These are phyloP conservation scores for Gonapodya sp. DNA, from an alignment of 192 early-diverging fungal species.

Conservation along the genomic window DNA sequence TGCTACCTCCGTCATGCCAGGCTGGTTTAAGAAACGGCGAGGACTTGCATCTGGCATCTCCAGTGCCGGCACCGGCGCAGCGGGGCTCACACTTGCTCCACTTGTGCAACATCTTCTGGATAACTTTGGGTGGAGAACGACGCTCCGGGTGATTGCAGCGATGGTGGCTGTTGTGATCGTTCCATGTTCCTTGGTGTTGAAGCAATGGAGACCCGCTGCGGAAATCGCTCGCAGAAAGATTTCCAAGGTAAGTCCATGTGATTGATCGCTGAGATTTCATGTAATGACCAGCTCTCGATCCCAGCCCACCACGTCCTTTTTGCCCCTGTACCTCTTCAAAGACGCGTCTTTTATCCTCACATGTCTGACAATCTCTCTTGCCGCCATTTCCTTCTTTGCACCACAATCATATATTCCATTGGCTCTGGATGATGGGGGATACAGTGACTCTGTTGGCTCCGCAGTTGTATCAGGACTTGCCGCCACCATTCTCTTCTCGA, in stretches of 20 bases:
- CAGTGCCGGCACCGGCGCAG: conserved; percentile 12
- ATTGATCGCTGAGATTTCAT: neutral
- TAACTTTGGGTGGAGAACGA: neutral
- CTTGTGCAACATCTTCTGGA: conserved; percentile 19
- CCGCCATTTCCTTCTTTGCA: conserved; percentile 10
- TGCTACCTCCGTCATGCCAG: conserved; percentile 43
- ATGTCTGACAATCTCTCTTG: neutral
- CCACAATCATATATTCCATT: conserved; percentile 4
- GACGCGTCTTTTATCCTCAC: neutral
- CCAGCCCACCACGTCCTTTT: neutral
- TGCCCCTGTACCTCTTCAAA: neutral
- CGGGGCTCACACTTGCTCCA: conserved; percentile 26
- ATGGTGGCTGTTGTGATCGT: neutral
- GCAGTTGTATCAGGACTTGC: neutral
- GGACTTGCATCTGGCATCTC: conserved; percentile 45
- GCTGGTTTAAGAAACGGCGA: conserved; percentile 48
- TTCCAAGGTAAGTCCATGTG: neutral
- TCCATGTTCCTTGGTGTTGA: neutral
- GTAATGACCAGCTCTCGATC: neutral
- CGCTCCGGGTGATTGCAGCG: neutral
- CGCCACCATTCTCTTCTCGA: neutral
- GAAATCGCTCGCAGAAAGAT: neutral
- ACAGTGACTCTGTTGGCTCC: neutral
- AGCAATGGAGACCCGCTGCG: neutral
- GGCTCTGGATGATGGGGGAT: neutral